Evolutionary conservation across 257 asterid species (phyloP).

Genomic region (Fraxinus quadrangulata): DNA sequence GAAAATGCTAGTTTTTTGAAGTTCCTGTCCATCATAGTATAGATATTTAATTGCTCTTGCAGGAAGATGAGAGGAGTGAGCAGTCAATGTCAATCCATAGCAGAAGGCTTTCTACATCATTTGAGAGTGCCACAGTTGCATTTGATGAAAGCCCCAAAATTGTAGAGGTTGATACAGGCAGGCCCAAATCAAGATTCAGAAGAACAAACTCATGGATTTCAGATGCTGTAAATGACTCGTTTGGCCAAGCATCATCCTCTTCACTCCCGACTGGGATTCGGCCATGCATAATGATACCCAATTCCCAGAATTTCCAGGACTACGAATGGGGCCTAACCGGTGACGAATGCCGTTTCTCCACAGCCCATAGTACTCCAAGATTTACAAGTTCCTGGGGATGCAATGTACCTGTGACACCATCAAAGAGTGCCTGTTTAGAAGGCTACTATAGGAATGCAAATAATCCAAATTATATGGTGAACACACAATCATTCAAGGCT

Average conservation of each 20-base stretch:
- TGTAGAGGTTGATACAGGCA: conserved; percentile 77
- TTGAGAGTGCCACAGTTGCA: conserved; percentile 35
- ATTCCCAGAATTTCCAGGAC: conserved; percentile 30
- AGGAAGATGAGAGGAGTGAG: conserved; percentile 44
- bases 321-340: conserved; percentile 36
- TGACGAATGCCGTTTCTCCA: conserved; percentile 27
- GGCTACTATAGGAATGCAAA: conserved; percentile 31
- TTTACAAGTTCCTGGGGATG: conserved; percentile 33
- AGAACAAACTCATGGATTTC: conserved; percentile 44
- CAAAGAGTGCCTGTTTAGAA: conserved; percentile 51
- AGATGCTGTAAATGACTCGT: conserved; percentile 37
- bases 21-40: too few species aligned
- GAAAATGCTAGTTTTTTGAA: too few species aligned
- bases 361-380: conserved; percentile 77
- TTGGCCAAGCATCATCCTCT: conserved; percentile 28
- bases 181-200: conserved; percentile 58
- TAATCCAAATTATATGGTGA: conserved; percentile 76
- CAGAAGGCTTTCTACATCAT: conserved; percentile 53
- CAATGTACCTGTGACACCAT: conserved; percentile 38
- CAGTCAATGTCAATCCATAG: conserved; percentile 37
- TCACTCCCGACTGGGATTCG: conserved; percentile 32
- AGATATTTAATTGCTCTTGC: conserved; percentile 6
- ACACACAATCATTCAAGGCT: conserved; percentile 74
- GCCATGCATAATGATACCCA: conserved; percentile 33
- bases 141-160: conserved; percentile 71